Evolutionary conservation across 192 early-diverging fungal genomes (phyloP), one percentile per base, ranked within the genome.

Genomic region (Paraglomus brasilianum): DNA sequence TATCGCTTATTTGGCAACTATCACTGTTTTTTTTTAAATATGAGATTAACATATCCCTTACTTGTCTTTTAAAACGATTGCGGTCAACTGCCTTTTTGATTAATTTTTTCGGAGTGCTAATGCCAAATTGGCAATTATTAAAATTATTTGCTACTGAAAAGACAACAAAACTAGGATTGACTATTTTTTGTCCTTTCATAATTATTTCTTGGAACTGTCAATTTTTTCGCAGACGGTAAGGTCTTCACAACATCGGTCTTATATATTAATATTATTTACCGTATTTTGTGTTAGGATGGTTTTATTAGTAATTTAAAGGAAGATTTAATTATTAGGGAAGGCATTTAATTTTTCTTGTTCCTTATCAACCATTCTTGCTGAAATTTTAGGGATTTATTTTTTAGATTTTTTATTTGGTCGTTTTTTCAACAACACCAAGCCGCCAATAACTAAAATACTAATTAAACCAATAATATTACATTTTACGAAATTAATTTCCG

Each of bases 201-300:
- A 56, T 56, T 56, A 56, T 10, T 56, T 56, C 14, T 21, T 56
- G 53, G 30, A 56, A 56, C 30, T 56, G 53, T 21, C 53, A 56
- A 56, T 56, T 56, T 56, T 56, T 56, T 24, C 53, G 53, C 19
- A 56, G 19, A 56, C 53, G 53, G 19, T 56, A 56, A 56, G 53
- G 53, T 56, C 19, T 56, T 56, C 53, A 56, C 19, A 56, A 56
- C 53, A 56, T n/a, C 2, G 3, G 13, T 19, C 17, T 49, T 49
- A n/a, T 49, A 49, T n/a, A 49, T n/a, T 49, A n/a, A 56, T 22
- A 56, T 56, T 21, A 56, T 56, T 30, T 30, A 30, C 30, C 30
- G 30, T 30, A 30, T 30, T 30, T 30, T 30, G n/a, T n/a, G n/a
- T n/a, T n/a, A n/a, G n/a, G n/a, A n/a, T n/a, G n/a, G n/a, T n/a